phyloP scores from a whole-genome alignment of 805 yeast genomes.

The Candida caryicola region DNA sequence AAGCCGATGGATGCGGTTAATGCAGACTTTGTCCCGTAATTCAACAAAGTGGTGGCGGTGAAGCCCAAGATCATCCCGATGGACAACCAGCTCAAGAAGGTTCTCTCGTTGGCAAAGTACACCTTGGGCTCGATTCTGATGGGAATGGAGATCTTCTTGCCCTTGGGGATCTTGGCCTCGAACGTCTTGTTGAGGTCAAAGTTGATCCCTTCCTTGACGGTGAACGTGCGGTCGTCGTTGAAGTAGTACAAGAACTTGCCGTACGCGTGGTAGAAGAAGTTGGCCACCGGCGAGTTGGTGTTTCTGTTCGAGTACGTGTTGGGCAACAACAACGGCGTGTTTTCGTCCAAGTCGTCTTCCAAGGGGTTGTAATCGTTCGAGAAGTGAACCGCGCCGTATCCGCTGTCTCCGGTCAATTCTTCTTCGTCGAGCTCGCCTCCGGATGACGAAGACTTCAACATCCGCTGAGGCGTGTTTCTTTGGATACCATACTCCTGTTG shows the following conservation, averaged over 20 bases:
- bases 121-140: constrained; percentile 98
- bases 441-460: constrained; percentile 32
- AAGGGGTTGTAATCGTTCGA: constrained; percentile 45
- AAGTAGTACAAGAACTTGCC: constrained; percentile 39
- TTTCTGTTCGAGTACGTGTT: constrained; percentile 26
- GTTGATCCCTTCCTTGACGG: constrained; percentile 44
- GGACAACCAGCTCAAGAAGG: constrained; percentile 90
- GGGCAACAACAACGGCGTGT: constrained; percentile 42
- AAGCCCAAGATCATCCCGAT: constrained; percentile 86
- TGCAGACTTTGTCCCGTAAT: constrained; percentile 76
- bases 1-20: constrained; percentile 84
- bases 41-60: constrained; percentile 80
- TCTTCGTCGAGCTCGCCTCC: constrained; percentile 71
- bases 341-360: constrained; percentile 50
- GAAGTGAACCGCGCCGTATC: constrained; percentile 36
- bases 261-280: constrained; percentile 30
- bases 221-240: constrained; percentile 45
- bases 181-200: constrained; percentile 42
- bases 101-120: constrained; percentile 97
- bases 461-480: constrained; percentile 36
- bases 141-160: constrained; percentile 86
- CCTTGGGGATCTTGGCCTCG: constrained; percentile 74
- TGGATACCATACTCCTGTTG: constrained; percentile 63
- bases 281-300: constrained; percentile 30
- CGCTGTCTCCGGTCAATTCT: constrained; percentile 49